These are phyloP conservation scores for Ceratocystis smalleyi DNA, from an alignment of 2,329 filamentous ascomycete genomes.

Conservation along the genomic window DNA sequence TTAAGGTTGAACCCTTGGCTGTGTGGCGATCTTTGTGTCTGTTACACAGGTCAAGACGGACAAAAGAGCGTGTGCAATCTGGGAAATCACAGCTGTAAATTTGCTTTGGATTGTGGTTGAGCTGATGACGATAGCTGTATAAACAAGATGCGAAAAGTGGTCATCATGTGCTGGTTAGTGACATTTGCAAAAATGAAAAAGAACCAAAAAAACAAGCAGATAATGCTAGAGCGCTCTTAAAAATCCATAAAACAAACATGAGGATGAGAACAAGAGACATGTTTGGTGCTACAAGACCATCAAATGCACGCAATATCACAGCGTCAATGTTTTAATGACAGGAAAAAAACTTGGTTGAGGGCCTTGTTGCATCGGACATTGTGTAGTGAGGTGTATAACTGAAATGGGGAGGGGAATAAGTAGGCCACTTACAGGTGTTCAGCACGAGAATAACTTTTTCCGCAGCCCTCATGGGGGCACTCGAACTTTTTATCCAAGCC, in stretches of 20 bases:
- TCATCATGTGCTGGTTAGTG: not conserved
- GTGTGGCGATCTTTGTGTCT: constrained; percentile 69
- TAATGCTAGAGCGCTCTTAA: too few species aligned
- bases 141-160: not conserved
- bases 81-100: constrained; percentile 89
- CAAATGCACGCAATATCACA: not conserved
- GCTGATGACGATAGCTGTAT: constrained; percentile 63
- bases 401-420: not conserved
- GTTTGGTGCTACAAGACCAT: not conserved
- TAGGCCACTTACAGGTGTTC: constrained; percentile 63
- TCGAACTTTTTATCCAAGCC: constrained; percentile 68
- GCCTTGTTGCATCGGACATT: not conserved
- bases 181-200: not conserved
- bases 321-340: not conserved
- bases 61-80: constrained; percentile 79
- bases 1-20: constrained; percentile 60
- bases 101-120: constrained; percentile 91
- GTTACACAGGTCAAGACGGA: constrained; percentile 81
- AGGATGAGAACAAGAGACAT: not conserved
- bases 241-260: too few species aligned
- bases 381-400: constrained; percentile 15
- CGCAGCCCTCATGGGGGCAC: constrained; percentile 74
- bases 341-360: not conserved
- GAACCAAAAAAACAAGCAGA: too few species aligned
- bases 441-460: constrained; percentile 89